Conservation (phyloP, 75 land plant genomes). For the Larix kaempferi region DNA sequence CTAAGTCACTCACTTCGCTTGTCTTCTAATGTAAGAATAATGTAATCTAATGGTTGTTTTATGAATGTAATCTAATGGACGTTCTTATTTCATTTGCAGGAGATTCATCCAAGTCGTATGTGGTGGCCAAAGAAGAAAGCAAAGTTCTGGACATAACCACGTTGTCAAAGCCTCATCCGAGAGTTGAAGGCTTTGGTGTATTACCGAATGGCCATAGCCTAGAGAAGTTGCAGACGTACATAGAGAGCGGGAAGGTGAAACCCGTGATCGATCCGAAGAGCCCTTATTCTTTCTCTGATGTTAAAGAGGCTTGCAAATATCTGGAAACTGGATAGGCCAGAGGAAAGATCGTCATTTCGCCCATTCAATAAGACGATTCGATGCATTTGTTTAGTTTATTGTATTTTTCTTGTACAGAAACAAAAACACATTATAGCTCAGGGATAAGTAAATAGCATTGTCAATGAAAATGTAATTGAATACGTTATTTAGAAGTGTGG, state of each 20-base stretch:
- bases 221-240: slow-evolving; percentile 26
- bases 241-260: slow-evolving; percentile 43
- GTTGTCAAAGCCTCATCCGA: slow-evolving; percentile 33
- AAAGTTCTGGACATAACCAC: slow-evolving; percentile 25
- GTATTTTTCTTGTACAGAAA: too few relatives aligned
- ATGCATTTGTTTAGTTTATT: too few relatives aligned
- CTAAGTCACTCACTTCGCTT: slow-evolving; percentile 21
- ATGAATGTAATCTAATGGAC: background rate
- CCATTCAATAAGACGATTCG: background rate
- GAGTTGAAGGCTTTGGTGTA: slow-evolving; percentile 19
- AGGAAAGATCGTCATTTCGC: slow-evolving; percentile 50
- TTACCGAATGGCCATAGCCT: slow-evolving; percentile 24
- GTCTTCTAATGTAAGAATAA: background rate
- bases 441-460: too few relatives aligned
- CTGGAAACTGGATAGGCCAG: slow-evolving; percentile 39
- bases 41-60: too few relatives aligned
- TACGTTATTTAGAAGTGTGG: too few relatives aligned
- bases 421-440: too few relatives aligned
- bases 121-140: slow-evolving; percentile 43
- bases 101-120: slow-evolving; percentile 27
- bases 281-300: slow-evolving; percentile 30
- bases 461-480: too few relatives aligned
- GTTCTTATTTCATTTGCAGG: slow-evolving; percentile 17
- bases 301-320: slow-evolving; percentile 38
- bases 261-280: slow-evolving; percentile 52